Percentiles rank a stretch among this genome's conserved stretches.
These are phyloP conservation scores for Chalciporus piperatus DNA, from an alignment of 768 basidiomycete genomes.

Conservation along the genomic window DNA sequence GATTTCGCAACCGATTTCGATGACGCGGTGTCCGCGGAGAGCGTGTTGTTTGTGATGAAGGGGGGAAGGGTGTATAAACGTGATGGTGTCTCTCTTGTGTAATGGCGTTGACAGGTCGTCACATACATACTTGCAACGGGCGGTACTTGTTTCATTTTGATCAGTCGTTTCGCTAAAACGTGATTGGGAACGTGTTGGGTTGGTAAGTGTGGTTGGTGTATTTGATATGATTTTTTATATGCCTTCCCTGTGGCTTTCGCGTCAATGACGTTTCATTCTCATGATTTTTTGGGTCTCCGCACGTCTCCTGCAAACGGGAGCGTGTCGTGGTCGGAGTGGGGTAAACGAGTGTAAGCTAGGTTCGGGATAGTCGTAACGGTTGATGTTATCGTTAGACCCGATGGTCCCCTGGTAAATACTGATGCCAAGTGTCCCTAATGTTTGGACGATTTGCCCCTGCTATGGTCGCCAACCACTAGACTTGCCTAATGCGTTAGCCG, in stretches of 20 bases:
- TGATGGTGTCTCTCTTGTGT: conserved; percentile 27
- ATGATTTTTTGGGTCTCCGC: too few species aligned
- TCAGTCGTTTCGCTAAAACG: not conserved
- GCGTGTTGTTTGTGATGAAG: conserved; percentile 59
- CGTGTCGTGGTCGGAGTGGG: not conserved
- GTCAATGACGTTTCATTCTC: too few species aligned
- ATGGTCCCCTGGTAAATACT: not conserved
- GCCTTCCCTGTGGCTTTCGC: too few species aligned
- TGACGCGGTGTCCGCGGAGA: conserved; percentile 43
- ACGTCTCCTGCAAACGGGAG: not conserved
- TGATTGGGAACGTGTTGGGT: not conserved
- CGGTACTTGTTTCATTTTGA: too few species aligned
- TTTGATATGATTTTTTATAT: not conserved
- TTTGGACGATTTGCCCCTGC: not conserved
- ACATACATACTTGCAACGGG: too few species aligned
- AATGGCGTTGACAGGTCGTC: not conserved
- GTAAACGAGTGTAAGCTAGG: not conserved
- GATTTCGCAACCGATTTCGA: conserved; percentile 40
- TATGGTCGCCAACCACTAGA: conserved; percentile 14
- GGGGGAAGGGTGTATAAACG: conserved; percentile 46
- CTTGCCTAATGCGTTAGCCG: conserved; percentile 16
- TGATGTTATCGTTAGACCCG: not conserved
- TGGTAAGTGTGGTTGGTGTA: not conserved
- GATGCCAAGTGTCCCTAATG: not conserved
- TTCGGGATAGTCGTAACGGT: too few species aligned